phyloP scores from a whole-genome alignment of 2,329 filamentous ascomycete genomes.

The Fonsecaea pugnacius region DNA sequence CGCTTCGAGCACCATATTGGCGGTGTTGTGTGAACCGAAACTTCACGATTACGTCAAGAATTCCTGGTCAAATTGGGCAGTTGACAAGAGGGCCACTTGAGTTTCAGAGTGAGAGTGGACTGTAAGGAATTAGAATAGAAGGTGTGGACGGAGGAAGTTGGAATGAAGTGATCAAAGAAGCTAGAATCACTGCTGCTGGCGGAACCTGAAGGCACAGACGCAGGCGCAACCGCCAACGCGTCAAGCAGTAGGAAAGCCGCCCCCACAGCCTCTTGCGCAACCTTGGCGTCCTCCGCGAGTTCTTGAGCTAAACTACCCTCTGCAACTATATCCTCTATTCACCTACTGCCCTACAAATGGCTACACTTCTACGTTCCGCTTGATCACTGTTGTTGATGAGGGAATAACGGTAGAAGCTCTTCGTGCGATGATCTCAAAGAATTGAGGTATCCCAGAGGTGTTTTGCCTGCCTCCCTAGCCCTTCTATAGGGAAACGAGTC shows the following conservation, averaged over 20 bases:
- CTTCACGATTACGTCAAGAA: neutral
- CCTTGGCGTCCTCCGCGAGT: slow-evolving; percentile 5
- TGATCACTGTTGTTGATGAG: too few relatives aligned
- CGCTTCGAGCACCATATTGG: slow-evolving; percentile 96
- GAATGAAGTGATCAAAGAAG: neutral
- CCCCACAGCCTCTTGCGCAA: neutral
- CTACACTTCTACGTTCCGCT: too few relatives aligned
- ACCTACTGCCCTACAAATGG: too few relatives aligned
- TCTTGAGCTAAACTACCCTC: neutral
- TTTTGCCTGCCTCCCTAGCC: too few relatives aligned
- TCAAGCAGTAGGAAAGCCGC: slow-evolving; percentile 3
- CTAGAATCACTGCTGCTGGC: neutral
- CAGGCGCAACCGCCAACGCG: slow-evolving; percentile 11
- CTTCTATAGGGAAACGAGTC: too few relatives aligned
- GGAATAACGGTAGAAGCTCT: too few relatives aligned
- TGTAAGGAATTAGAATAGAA: neutral
- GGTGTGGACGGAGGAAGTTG: neutral
- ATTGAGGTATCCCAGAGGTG: too few relatives aligned
- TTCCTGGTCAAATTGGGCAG: neutral
- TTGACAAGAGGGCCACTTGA: neutral
- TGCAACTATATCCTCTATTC: too few relatives aligned
- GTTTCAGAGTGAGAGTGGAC: neutral
- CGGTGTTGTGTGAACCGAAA: slow-evolving; percentile 39
- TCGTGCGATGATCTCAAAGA: too few relatives aligned
- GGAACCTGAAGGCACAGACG: neutral